A percentile compares a stretch with the other conserved stretches of the same genome.
phyloP scores from a whole-genome alignment of 352 stramenopile species.

The Phytophthora aleatoria region DNA sequence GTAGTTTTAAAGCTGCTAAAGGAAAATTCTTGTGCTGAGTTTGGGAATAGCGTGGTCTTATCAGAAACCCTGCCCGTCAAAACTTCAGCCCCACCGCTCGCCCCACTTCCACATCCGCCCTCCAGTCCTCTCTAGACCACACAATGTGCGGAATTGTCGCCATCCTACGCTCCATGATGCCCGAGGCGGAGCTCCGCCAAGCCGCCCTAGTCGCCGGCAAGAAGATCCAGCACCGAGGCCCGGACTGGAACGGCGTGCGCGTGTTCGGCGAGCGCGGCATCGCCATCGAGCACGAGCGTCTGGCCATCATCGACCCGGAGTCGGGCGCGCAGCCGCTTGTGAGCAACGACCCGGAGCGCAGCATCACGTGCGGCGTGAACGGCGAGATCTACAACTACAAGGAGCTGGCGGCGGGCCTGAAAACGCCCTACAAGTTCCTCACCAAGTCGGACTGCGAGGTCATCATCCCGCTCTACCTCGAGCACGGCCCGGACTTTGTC shows the following conservation, averaged over 20 bases:
- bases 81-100: conserved; percentile 10
- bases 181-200: conserved; percentile 92
- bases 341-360: conserved; percentile 78
- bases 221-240: conserved; percentile 95
- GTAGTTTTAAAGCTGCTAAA: neutral
- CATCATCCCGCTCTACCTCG: conserved; percentile 96
- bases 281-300: conserved; percentile 96
- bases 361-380: conserved; percentile 97
- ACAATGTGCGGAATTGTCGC: conserved; percentile 98
- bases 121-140: neutral
- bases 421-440: conserved; percentile 91
- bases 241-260: conserved; percentile 95
- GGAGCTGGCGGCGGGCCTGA: conserved; percentile 90
- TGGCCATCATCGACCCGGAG: conserved; percentile 99
- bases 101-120: conserved; percentile 22
- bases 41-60: conserved; percentile 3
- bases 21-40: conserved; percentile 52
- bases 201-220: conserved; percentile 95
- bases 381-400: conserved; percentile 99
- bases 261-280: conserved; percentile 79
- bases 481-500: conserved; percentile 91
- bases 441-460: conserved; percentile 98
- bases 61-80: conserved; percentile 12
- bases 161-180: conserved; percentile 96
- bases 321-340: conserved; percentile 92